These are phyloP conservation scores for Ceratobasidium sp. DNA, from an alignment of 1,284 basidiomycete genomes.

Conservation along the genomic window DNA sequence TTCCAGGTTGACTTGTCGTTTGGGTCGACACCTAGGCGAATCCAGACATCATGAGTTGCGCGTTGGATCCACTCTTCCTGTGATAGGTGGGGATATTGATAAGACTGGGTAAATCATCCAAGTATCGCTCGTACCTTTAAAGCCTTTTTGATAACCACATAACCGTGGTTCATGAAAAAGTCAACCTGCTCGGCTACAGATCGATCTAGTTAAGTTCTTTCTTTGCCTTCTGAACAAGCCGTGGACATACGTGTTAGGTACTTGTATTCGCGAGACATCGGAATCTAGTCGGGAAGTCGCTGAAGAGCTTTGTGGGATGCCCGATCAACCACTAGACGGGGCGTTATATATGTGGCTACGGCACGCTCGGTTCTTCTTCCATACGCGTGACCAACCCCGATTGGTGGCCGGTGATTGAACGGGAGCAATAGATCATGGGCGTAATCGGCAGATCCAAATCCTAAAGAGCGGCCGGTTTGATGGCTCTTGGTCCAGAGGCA, in stretches of 20 bases:
- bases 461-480: too few species aligned
- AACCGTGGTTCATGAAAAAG: slow-evolving; percentile 42
- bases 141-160: slow-evolving; percentile 33
- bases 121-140: neutral
- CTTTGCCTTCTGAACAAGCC: too few species aligned
- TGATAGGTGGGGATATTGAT: neutral
- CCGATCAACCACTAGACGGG: neutral
- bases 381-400: neutral
- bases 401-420: neutral
- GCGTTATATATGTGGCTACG: neutral
- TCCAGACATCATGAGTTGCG: slow-evolving; percentile 45
- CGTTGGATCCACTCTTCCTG: slow-evolving; percentile 33
- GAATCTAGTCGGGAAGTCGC: too few species aligned
- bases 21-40: slow-evolving; percentile 47
- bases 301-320: neutral
- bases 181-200: slow-evolving; percentile 40
- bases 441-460: neutral
- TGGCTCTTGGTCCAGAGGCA: too few species aligned
- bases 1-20: slow-evolving; percentile 49
- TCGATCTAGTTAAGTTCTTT: neutral
- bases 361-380: neutral
- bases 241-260: slow-evolving; percentile 9
- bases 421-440: neutral
- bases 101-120: neutral
- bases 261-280: slow-evolving; percentile 23